phyloP scores from a whole-genome alignment of 73 alveolate genomes.

The Durusdinium trenchii region DNA sequence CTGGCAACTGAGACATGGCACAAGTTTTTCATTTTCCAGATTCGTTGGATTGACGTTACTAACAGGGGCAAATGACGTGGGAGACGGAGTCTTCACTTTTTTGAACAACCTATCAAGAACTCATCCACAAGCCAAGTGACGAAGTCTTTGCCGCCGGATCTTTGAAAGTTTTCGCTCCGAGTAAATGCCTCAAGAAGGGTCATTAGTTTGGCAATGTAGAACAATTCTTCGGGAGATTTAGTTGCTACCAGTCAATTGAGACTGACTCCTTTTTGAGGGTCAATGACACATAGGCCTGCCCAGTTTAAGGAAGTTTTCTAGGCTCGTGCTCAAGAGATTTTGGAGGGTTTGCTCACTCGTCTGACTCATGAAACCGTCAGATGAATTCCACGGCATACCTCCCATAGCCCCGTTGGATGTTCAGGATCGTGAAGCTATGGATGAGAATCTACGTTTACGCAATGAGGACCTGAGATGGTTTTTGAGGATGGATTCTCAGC shows the following conservation, averaged over 20 bases:
- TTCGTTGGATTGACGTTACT: not conserved
- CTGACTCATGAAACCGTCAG: not conserved
- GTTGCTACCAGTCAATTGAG: not conserved
- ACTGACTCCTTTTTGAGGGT: not conserved
- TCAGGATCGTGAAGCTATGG: slow-evolving; percentile 87
- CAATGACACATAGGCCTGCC: not conserved
- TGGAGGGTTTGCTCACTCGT: not conserved
- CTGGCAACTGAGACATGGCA: not conserved
- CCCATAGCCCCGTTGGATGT: not conserved
- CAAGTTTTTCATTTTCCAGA: not conserved
- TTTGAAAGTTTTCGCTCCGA: too few relatives aligned
- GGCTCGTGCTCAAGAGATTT: not conserved
- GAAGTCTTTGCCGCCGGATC: too few relatives aligned
- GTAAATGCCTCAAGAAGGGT: too few relatives aligned
- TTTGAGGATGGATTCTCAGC: not conserved
- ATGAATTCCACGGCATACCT: not conserved
- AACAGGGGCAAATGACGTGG: too few relatives aligned
- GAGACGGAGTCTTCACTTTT: too few relatives aligned
- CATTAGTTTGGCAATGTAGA: too few relatives aligned
- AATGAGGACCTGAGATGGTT: slow-evolving; percentile 38
- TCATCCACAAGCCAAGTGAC: too few relatives aligned
- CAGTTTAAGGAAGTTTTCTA: not conserved
- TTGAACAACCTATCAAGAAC: too few relatives aligned
- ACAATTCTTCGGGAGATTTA: not conserved
- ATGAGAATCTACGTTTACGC: slow-evolving; percentile 84